Conservation (phyloP, 163 green algal species). For the Trebouxia gelatinosa region DNA sequence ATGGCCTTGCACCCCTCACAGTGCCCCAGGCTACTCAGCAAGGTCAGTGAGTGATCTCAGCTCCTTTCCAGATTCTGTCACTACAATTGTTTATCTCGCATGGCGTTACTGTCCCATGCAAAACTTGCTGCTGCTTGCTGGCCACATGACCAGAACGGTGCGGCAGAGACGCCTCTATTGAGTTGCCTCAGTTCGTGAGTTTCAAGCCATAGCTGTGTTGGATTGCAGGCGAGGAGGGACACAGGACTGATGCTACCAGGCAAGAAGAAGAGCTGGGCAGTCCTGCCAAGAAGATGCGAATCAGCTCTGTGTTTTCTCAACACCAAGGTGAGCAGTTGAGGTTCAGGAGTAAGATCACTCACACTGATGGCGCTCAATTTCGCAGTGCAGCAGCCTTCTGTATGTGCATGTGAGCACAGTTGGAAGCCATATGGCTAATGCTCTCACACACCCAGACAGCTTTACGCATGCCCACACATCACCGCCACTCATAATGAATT, state of each 20-base stretch:
- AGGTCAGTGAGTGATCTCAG: background rate
- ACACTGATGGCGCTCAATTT: too few species aligned
- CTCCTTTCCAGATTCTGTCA: background rate
- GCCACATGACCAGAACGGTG: too few species aligned
- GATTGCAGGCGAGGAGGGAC: background rate
- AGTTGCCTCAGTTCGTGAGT: background rate
- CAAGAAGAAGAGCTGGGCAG: constrained; percentile 20
- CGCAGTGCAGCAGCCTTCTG: too few species aligned
- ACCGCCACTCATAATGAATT: background rate
- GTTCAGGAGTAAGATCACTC: too few species aligned
- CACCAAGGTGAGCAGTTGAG: background rate
- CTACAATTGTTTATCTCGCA: background rate
- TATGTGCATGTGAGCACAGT: background rate
- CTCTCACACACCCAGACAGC: background rate
- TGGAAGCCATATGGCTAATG: background rate
- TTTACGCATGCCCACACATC: background rate
- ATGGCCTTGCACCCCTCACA: background rate
- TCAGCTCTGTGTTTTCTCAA: background rate
- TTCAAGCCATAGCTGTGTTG: background rate
- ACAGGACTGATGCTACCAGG: background rate
- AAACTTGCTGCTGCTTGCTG: background rate
- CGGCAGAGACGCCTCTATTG: background rate
- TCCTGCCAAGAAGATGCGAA: constrained; percentile 20
- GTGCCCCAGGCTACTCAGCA: too few species aligned
- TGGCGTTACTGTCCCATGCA: background rate